Percentiles rank a stretch among this genome's conserved stretches.
Conservation (phyloP, 805 yeast species). For the Saccharomycopsis sp. region DNA sequence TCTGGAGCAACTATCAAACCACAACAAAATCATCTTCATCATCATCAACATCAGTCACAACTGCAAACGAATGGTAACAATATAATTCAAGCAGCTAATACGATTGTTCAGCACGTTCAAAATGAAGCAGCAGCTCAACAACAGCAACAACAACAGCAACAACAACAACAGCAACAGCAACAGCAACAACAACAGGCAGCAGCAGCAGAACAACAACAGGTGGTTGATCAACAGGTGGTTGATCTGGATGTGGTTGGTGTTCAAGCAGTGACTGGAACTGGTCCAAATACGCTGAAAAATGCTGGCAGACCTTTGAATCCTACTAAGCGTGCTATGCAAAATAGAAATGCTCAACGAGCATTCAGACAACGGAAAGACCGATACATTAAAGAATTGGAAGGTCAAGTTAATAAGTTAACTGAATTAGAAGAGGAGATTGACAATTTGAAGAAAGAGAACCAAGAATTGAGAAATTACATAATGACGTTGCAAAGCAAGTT, state of each 20-base stretch:
- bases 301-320: slow-evolving; percentile 1
- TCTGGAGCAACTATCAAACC: too few relatives aligned
- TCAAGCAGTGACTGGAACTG: not conserved
- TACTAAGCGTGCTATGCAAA: slow-evolving; percentile 79
- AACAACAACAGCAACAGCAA: not conserved
- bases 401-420: slow-evolving; percentile 56
- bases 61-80: too few relatives aligned
- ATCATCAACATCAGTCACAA: too few relatives aligned
- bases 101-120: too few relatives aligned
- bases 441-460: slow-evolving; percentile 61
- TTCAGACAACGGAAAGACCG: slow-evolving; percentile 80
- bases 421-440: slow-evolving; percentile 59
- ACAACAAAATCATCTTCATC: too few relatives aligned
- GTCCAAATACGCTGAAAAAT: not conserved
- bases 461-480: slow-evolving; percentile 65
- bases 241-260: too few relatives aligned
- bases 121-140: too few relatives aligned
- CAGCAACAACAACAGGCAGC: not conserved
- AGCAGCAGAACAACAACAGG: not conserved
- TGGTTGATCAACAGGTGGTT: too few relatives aligned
- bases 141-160: too few relatives aligned
- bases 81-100: too few relatives aligned
- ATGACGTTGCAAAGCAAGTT: slow-evolving; percentile 61
- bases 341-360: slow-evolving; percentile 87
- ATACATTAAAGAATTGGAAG: slow-evolving; percentile 73